Conservation (phyloP, 352 stramenopile species). For the Blastocystis sp. region DNA sequence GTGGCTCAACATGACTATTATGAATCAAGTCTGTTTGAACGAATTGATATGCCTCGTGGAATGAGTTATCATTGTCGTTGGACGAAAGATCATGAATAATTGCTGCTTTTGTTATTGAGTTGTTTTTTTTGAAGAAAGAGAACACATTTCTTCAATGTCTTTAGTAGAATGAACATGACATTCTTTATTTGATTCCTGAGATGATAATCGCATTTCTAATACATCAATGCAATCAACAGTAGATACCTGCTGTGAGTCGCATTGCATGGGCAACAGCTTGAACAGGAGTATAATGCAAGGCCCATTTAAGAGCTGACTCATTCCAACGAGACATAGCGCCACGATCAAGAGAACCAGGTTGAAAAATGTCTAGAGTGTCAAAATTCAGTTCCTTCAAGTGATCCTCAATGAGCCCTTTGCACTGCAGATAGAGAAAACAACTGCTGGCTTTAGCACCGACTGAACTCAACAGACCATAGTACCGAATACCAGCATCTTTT, state of each 20-base stretch:
- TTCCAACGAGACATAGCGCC: not conserved
- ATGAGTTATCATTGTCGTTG: constrained; percentile 38
- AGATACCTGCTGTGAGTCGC: not conserved
- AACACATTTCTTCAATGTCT: too few relatives aligned
- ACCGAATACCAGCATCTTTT: not conserved
- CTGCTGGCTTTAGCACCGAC: not conserved
- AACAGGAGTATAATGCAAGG: not conserved
- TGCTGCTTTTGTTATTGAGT: not conserved
- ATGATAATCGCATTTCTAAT: too few relatives aligned
- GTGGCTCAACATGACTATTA: constrained; percentile 63
- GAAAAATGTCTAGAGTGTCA: not conserved
- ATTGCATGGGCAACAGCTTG: not conserved
- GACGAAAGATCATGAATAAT: constrained; percentile 40
- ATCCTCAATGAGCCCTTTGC: not conserved
- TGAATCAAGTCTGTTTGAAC: not conserved
- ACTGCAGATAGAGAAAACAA: not conserved
- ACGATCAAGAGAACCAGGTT: not conserved
- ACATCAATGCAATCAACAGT: too few relatives aligned
- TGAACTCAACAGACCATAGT: not conserved
- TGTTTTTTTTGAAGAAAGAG: too few relatives aligned
- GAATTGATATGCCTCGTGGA: not conserved
- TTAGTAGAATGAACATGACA: too few relatives aligned
- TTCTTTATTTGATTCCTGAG: too few relatives aligned
- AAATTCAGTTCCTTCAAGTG: not conserved
- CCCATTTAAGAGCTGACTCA: not conserved